phyloP scores from a whole-genome alignment of 2,329 filamentous ascomycete genomes.

The Falciphora oryzae region DNA sequence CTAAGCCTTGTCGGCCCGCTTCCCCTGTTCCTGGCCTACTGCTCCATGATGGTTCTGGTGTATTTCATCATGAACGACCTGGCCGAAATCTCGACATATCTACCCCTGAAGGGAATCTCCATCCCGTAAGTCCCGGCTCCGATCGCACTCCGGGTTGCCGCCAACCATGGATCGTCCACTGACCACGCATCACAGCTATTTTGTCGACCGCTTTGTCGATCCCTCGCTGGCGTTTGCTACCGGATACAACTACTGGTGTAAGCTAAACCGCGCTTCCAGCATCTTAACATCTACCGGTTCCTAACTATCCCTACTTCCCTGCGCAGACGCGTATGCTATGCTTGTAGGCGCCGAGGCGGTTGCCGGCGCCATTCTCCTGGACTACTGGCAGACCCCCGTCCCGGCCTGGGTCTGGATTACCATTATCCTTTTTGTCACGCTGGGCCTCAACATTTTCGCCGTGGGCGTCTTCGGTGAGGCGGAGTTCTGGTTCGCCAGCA shows the following conservation, averaged over 20 bases:
- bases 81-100: constrained; percentile 49
- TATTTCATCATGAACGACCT: constrained; percentile 46
- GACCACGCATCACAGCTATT: constrained; percentile 24
- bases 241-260: constrained; percentile 60
- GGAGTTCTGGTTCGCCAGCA: constrained; percentile 55
- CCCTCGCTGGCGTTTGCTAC: constrained; percentile 49
- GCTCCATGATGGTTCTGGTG: constrained; percentile 48
- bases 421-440: constrained; percentile 47
- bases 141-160: constrained; percentile 41
- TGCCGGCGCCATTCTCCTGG: constrained; percentile 52
- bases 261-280: constrained; percentile 33
- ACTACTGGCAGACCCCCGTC: constrained; percentile 57
- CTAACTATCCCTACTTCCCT: constrained; percentile 42
- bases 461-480: constrained; percentile 54
- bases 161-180: neutral
- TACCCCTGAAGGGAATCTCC: constrained; percentile 51
- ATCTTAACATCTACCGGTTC: constrained; percentile 54
- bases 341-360: constrained; percentile 44
- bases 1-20: constrained; percentile 46
- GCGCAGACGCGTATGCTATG: constrained; percentile 59
- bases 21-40: constrained; percentile 64
- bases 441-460: constrained; percentile 51
- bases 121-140: constrained; percentile 30
- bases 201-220: constrained; percentile 50
- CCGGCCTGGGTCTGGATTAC: constrained; percentile 54